These are phyloP conservation scores for Barbarea vulgaris DNA, from an alignment of 345 rosid genomes.

Conservation along the genomic window DNA sequence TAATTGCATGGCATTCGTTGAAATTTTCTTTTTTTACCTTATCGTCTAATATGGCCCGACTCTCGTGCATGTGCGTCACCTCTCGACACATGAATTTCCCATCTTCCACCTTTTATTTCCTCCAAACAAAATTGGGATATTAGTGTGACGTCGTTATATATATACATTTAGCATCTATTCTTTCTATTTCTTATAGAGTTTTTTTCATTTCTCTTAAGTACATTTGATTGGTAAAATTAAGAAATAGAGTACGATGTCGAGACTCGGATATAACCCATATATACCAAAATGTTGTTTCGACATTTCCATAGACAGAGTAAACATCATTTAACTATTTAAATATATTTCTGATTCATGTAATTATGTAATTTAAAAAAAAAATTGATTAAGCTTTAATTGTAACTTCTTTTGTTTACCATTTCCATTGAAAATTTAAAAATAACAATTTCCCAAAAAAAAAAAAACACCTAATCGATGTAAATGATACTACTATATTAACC, in stretches of 20 bases:
- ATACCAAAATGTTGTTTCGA: neutral
- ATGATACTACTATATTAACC: too few relatives aligned
- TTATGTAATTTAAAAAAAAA: neutral
- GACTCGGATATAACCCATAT: neutral
- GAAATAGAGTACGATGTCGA: constrained; percentile 16
- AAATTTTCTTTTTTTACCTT: neutral
- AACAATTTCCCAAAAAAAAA: neutral
- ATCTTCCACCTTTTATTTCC: constrained; percentile 28
- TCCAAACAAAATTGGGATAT: neutral
- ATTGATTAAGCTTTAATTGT: neutral
- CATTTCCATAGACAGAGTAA: neutral
- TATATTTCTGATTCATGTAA: neutral
- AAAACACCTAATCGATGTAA: neutral
- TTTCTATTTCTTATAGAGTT: constrained; percentile 12
- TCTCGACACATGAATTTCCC: constrained; percentile 36
- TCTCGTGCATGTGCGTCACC: constrained; percentile 43
- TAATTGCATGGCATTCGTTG: constrained; percentile 17
- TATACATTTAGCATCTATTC: neutral
- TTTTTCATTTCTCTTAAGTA: neutral
- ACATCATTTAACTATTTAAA: neutral
- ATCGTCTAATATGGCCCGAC: constrained; percentile 36
- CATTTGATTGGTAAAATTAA: constrained; percentile 20
- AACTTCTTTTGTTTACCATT: neutral
- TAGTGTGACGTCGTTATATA: constrained; percentile 13
- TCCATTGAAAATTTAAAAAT: neutral